Base-by-base conservation (phyloP, 495 filamentous ascomycete genomes). In the Penicillium maclennaniae region DNA sequence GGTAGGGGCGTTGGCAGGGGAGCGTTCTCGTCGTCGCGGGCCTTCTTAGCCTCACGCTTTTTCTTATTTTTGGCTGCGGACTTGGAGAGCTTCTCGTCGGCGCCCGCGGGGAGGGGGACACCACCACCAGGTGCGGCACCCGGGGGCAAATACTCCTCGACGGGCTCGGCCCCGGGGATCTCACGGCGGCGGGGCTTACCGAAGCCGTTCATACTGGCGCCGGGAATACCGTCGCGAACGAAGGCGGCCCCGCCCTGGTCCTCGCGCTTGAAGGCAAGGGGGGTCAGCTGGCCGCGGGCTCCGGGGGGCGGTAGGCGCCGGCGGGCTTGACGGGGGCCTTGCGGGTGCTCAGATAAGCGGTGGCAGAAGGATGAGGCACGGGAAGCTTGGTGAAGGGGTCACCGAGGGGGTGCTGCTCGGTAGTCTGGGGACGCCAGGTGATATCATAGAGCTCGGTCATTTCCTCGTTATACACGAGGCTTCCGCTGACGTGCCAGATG, bases 301-400 rank as follows among this genome's bases (percentile, higher is more conserved):
- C 95, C 95, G n/a, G 93, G 93, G 93, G 93, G 34, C 93, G 87
- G 67, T 98, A 98, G 14, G 93, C 95, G 43, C 93, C 93, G 16
- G 89, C 89, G 12, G 95, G 88, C 72, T 97, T 97, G 28, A 89
- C 91, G 7, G 93, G 92, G 8, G 91, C 91, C 72, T 95, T 96
- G 58, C 87, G 83, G 1, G 84, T 93, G 51, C 84, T 84, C 25
- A 97, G 79, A 66, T 92, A 96, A 0, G 84, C 83, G 38, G 88
- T 66, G 20, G 92, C 93, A 17, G 93, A 97, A 6, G 84, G 69
- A 66, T 98, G 93, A 2, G 95, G 88, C 7, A 76, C 77, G 5
- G 93, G 92, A 31, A 92, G 74, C 12, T 87, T 83, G 55, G 86
- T 79, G 56, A 96, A 78, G 0, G 87, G 87, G 57, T 95, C 85